A percentile compares a stretch with the other conserved stretches of the same genome.
These are phyloP conservation scores for Ascochyta rabiei DNA, from an alignment of 2,329 filamentous ascomycete genomes.

Conservation along the genomic window DNA sequence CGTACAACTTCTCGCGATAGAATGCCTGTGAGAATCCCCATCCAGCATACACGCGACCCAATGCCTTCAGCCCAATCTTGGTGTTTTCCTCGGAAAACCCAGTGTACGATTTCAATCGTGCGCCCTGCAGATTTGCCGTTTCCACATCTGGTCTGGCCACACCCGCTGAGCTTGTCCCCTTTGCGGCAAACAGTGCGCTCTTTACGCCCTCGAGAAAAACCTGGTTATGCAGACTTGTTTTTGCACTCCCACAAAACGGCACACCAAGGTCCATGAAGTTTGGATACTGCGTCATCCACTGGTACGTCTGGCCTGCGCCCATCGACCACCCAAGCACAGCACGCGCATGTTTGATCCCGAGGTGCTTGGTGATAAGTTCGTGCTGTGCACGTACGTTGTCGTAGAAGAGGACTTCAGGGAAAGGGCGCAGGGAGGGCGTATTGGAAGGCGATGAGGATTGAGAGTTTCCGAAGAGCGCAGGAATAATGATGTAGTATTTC, in stretches of 20 bases:
- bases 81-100: conserved; percentile 62
- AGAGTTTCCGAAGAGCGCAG: conserved; percentile 72
- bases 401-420: conserved; percentile 68
- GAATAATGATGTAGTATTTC: conserved; percentile 71
- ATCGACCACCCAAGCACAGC: conserved; percentile 74
- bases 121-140: conserved; percentile 29
- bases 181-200: conserved; percentile 63
- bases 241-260: conserved; percentile 70
- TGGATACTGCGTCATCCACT: conserved; percentile 68
- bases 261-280: conserved; percentile 69
- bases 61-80: conserved; percentile 68
- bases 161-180: conserved; percentile 60
- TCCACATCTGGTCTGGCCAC: conserved; percentile 40
- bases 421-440: conserved; percentile 59
- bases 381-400: conserved; percentile 74
- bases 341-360: conserved; percentile 64
- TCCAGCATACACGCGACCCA: conserved; percentile 77
- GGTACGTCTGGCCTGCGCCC: conserved; percentile 70
- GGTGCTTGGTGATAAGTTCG: conserved; percentile 66
- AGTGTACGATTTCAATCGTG: conserved; percentile 43
- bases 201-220: conserved; percentile 72
- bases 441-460: conserved; percentile 73
- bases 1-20: conserved; percentile 73
- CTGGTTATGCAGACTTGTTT: conserved; percentile 69
- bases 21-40: conserved; percentile 83